phyloP scores from a whole-genome alignment of 495 filamentous ascomycete genomes.

The Penicillium chermesinum region DNA sequence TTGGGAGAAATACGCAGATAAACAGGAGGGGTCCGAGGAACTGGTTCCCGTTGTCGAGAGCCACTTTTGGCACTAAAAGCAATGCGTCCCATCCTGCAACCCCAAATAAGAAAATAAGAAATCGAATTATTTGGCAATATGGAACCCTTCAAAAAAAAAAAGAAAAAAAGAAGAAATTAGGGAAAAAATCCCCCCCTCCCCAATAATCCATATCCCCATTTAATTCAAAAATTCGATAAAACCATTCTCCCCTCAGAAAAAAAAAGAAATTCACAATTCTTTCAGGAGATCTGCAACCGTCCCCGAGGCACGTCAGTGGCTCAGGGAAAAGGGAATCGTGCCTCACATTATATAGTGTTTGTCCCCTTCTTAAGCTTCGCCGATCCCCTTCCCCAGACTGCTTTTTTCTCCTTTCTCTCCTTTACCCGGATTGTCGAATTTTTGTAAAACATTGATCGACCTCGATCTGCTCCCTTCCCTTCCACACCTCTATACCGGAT shows the following conservation, averaged over 20 bases:
- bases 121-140: slow-evolving; percentile 7
- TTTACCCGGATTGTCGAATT: slow-evolving; percentile 23
- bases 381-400: slow-evolving; percentile 62
- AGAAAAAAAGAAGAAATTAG: slow-evolving; percentile 1
- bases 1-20: slow-evolving; percentile 5
- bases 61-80: slow-evolving; percentile 24
- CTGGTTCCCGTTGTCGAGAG: slow-evolving; percentile 34
- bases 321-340: slow-evolving; percentile 27
- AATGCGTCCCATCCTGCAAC: slow-evolving; percentile 15
- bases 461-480: slow-evolving; percentile 31
- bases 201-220: neutral
- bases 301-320: slow-evolving; percentile 47
- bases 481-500: slow-evolving; percentile 6
- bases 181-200: too few relatives aligned
- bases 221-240: neutral
- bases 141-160: neutral
- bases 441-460: slow-evolving; percentile 23
- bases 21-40: slow-evolving; percentile 29
- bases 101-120: slow-evolving; percentile 10
- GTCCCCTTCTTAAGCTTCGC: slow-evolving; percentile 68
- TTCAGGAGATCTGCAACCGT: slow-evolving; percentile 42
- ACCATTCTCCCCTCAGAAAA: slow-evolving; percentile 5
- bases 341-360: slow-evolving; percentile 33
- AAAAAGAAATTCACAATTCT: slow-evolving; percentile 13
- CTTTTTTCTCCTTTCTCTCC: slow-evolving; percentile 27